Evolutionary conservation across 768 basidiomycete species (phyloP).

Genomic region (Termitomyces sp.): DNA sequence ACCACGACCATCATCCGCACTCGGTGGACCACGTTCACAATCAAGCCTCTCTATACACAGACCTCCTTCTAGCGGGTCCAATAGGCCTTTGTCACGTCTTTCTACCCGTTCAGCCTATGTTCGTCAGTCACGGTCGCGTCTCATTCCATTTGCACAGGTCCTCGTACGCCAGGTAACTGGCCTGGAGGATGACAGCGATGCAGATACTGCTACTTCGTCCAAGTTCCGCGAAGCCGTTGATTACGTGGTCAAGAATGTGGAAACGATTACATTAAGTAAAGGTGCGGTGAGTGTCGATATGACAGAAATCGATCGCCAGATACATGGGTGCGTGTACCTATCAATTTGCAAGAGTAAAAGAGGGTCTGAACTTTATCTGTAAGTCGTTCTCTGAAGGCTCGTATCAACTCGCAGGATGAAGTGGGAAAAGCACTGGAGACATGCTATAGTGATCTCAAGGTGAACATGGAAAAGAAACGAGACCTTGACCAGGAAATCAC

Average conservation of each 20-base stretch:
- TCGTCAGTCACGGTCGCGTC: constrained; percentile 46
- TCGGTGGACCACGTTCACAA: constrained; percentile 28
- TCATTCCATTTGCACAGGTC: constrained; percentile 51
- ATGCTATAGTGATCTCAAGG: constrained; percentile 50
- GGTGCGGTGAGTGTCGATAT: constrained; percentile 58
- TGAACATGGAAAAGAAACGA: constrained; percentile 41
- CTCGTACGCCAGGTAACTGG: constrained; percentile 53
- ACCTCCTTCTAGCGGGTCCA: constrained; percentile 29
- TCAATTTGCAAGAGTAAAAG: not conserved
- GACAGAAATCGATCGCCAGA: constrained; percentile 49
- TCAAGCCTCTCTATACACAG: constrained; percentile 15
- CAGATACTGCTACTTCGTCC: constrained; percentile 28
- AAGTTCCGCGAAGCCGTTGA: constrained; percentile 49
- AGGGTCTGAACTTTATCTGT: not conserved
- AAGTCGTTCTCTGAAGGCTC: constrained; percentile 66
- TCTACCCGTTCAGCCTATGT: constrained; percentile 31
- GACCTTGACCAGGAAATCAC: constrained; percentile 70
- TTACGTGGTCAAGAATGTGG: constrained; percentile 56
- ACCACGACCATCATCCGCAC: constrained; percentile 39
- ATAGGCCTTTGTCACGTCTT: constrained; percentile 38
- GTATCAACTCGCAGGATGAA: constrained; percentile 59
- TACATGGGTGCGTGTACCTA: constrained; percentile 46
- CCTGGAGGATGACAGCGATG: constrained; percentile 38
- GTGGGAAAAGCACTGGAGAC: constrained; percentile 59
- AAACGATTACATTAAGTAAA: constrained; percentile 51